Evolutionary conservation across 1,139 yeast species (phyloP), one percentile per base, ranked within the genome.

Genomic region (Yamadazyma atlantica): DNA sequence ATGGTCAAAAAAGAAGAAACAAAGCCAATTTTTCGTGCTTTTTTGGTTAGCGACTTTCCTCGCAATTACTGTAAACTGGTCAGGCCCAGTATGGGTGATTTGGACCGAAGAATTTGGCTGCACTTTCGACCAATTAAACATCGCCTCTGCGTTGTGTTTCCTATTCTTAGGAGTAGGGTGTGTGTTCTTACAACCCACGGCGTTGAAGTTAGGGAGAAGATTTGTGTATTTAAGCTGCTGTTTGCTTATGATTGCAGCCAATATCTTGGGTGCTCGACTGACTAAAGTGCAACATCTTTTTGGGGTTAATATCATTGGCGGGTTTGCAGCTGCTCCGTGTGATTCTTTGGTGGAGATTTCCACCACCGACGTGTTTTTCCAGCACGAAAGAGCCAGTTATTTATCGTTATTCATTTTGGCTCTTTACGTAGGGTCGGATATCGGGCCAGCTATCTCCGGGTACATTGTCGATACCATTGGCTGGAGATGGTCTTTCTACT

Each of bases 281-380:
- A 51, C 48, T 1, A 52, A 42, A 21, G 55, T 69, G 16, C 44
- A 48, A 9, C 45, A 48, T 23, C 40, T 69, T 31, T 64, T 60
- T 41, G 69, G 57, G 1, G 54, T 57, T 15, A 62, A 62, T 38
- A 51, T 66, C 10, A 47, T 73, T 36, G 48, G 57, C 3, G 77
- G 79, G 9, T 58, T 71, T 44, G 69, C 75, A 4, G 76, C 74
- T 15, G 76, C 78, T 27, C 78, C 79, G 1, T 67, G 69, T 37
- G 78, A 73, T 44, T 66, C 78, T 1, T 56, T 74, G 42, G 75
- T 73, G 21, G 76, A 73, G 44, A 70, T 74, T 15, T 66, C 74
- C 1, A 66, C 72, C 9, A 67, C 73, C 3, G 78, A 73, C 47
- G 65, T 73, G 4, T 73, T 68, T 45, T 74, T 71, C 47, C 65